Evolutionary conservation across 169 alveolate genomes (phyloP).

Genomic region (Eimeria acervulina): DNA sequence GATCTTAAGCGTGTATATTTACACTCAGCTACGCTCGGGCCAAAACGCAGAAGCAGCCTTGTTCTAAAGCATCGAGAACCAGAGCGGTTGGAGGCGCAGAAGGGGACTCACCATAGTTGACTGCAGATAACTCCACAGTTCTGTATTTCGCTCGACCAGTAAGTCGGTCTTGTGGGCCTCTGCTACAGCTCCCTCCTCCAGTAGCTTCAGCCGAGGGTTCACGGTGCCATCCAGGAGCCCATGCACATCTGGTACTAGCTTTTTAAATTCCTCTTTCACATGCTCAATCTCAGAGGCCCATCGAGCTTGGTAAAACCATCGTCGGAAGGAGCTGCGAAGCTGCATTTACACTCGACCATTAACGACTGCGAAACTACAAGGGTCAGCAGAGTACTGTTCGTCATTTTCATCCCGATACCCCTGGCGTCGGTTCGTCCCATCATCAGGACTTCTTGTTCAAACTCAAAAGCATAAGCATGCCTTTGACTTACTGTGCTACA

Average conservation of each 20-base stretch:
- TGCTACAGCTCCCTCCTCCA: conserved; percentile 55
- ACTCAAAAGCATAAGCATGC: background rate
- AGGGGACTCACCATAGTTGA: conserved; percentile 12
- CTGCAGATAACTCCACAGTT: conserved; percentile 33
- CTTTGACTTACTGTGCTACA: background rate
- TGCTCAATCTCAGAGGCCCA: conserved; percentile 58
- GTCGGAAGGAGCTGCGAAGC: conserved; percentile 47
- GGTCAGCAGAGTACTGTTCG: background rate
- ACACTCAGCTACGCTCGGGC: background rate
- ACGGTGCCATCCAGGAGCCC: background rate
- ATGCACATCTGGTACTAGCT: conserved; percentile 1
- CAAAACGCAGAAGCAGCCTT: background rate
- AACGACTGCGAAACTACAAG: background rate
- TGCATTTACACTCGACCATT: background rate
- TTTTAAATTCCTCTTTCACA: background rate
- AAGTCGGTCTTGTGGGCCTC: conserved; percentile 20
- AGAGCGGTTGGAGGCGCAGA: background rate
- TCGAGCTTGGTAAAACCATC: conserved; percentile 55
- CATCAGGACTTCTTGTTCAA: background rate
- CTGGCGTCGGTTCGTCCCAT: background rate
- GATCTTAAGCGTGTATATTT: background rate
- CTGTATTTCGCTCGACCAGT: conserved; percentile 1
- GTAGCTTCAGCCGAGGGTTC: conserved; percentile 46
- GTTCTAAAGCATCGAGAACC: background rate
- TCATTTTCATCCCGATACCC: background rate